phyloP scores from a whole-genome alignment of 306 rosid genomes.

The Pterocarpus macrocarpus region DNA sequence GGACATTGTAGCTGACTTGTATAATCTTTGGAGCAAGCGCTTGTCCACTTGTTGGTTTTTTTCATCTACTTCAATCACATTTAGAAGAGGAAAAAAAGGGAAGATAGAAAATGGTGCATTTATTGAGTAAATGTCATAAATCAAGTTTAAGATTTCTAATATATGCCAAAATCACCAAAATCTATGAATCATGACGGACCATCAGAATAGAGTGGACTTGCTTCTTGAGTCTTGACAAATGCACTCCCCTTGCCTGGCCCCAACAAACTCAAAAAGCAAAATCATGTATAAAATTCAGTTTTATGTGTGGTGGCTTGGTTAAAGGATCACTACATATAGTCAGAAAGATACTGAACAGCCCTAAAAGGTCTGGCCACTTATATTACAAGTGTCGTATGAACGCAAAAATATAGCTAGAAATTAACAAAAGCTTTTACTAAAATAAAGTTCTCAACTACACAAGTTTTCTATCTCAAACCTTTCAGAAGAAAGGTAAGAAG shows the following conservation, averaged over 20 bases:
- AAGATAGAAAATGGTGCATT: constrained; percentile 18
- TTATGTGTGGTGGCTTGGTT: not conserved
- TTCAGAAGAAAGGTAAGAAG: constrained; percentile 4
- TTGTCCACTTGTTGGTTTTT: constrained; percentile 22
- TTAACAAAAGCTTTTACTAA: not conserved
- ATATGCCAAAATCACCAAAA: constrained; percentile 23
- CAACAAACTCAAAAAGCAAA: constrained; percentile 38
- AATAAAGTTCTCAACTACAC: constrained; percentile 11
- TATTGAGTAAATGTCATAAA: not conserved
- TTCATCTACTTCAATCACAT: constrained; percentile 16
- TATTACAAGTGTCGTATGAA: constrained; percentile 26
- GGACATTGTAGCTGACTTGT: not conserved
- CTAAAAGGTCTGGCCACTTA: constrained; percentile 30
- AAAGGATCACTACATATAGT: constrained; percentile 21
- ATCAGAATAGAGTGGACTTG: constrained; percentile 22
- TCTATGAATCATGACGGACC: constrained; percentile 11
- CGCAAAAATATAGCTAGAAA: constrained; percentile 4
- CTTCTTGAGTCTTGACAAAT: not conserved
- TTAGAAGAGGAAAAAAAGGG: not conserved
- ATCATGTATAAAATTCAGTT: not conserved
- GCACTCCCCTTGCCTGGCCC: constrained; percentile 1
- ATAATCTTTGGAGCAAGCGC: constrained; percentile 8
- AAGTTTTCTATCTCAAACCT: not conserved
- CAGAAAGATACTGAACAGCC: constrained; percentile 31
- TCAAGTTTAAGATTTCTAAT: constrained; percentile 27